Evolutionary conservation across 2,329 filamentous ascomycete genomes (phyloP).

Genomic region (Erysiphe pulchra): DNA sequence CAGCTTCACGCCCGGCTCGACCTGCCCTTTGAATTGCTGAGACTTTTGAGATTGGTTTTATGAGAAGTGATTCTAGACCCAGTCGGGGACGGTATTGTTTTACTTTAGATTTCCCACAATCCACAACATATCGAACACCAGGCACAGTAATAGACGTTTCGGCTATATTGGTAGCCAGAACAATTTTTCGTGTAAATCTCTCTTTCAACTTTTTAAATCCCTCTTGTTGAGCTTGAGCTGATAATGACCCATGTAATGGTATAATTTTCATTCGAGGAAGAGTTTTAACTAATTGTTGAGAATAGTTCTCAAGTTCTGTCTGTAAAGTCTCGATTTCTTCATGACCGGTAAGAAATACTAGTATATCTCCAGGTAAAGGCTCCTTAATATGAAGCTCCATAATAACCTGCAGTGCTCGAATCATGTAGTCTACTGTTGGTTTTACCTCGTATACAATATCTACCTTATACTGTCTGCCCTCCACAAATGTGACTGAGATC

Average conservation of each 20-base stretch:
- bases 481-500: constrained; percentile 27
- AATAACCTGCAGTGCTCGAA: constrained; percentile 55
- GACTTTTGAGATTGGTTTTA: constrained; percentile 77
- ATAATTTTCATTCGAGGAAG: constrained; percentile 48
- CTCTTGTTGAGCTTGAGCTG: constrained; percentile 61
- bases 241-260: constrained; percentile 73
- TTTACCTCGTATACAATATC: constrained; percentile 47
- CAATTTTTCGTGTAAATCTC: constrained; percentile 59
- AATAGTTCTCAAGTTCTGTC: constrained; percentile 57
- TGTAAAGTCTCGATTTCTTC: constrained; percentile 75
- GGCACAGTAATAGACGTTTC: constrained; percentile 93
- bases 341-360: constrained; percentile 80
- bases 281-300: constrained; percentile 43
- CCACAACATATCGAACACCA: constrained; percentile 74
- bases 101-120: constrained; percentile 80
- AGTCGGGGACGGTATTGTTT: constrained; percentile 71
- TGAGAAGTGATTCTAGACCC: constrained; percentile 71
- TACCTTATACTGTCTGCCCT: constrained; percentile 73
- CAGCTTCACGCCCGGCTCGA: constrained; percentile 74
- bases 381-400: constrained; percentile 73
- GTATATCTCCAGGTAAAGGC: constrained; percentile 75
- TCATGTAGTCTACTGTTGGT: constrained; percentile 58
- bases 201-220: constrained; percentile 56
- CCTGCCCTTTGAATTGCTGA: constrained; percentile 80
- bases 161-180: constrained; percentile 91